Evolutionary conservation across 1,139 yeast species (phyloP).

Genomic region (Geotrichum macrosporum): DNA sequence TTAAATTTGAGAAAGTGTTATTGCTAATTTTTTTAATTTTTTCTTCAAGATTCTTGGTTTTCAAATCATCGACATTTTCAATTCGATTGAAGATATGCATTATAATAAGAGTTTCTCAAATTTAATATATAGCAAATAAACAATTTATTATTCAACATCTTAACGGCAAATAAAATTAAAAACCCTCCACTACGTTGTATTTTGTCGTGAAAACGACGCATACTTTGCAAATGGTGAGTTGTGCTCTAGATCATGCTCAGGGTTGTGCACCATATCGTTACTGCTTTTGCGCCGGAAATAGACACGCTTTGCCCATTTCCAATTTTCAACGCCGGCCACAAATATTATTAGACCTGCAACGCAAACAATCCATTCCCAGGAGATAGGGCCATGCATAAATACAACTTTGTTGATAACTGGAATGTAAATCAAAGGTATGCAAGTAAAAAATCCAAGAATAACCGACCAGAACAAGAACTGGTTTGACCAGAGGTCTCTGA

Average conservation of each 20-base stretch:
- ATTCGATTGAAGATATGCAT: no score
- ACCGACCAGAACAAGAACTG: conserved; percentile 83
- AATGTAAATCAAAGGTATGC: conserved; percentile 80
- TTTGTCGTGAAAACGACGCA: conserved; percentile 52
- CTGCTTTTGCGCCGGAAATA: conserved; percentile 46
- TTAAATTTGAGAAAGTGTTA: no score
- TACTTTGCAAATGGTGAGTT: conserved; percentile 62
- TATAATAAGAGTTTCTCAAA: no score
- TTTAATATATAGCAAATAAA: not conserved
- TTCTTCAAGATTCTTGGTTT: no score
- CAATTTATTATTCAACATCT: not conserved
- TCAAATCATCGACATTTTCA: no score
- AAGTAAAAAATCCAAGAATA: conserved; percentile 61
- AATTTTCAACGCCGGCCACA: conserved; percentile 57
- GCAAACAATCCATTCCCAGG: conserved; percentile 82
- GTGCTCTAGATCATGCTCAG: conserved; percentile 62
- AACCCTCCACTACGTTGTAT: conserved; percentile 32
- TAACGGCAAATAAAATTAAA: not conserved
- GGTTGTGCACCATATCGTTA: conserved; percentile 43
- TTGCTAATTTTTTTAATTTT: no score
- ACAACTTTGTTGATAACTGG: conserved; percentile 81
- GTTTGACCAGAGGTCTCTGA: conserved; percentile 66
- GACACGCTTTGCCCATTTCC: conserved; percentile 63
- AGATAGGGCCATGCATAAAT: conserved; percentile 68
- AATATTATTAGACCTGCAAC: conserved; percentile 60